Percentiles rank a stretch among this genome's conserved stretches.
These are phyloP conservation scores for Eimeria acervulina DNA, from an alignment of 169 alveolate species.

Conservation along the genomic window DNA sequence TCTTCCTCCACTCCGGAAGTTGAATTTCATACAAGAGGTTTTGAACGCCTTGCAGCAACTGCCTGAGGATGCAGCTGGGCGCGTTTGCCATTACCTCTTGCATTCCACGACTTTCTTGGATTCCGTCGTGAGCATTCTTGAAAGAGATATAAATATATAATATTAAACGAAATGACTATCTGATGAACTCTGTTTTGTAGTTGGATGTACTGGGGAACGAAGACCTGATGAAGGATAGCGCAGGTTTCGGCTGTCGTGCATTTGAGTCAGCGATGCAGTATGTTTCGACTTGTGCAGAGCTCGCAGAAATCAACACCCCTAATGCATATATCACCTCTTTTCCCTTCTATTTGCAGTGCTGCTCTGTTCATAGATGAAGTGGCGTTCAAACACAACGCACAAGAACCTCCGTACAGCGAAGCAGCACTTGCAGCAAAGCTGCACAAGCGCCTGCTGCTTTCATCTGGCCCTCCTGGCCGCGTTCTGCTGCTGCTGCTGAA, in stretches of 20 bases:
- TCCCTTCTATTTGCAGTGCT: neutral
- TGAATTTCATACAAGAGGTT: neutral
- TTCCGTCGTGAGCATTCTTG: conserved; percentile 11
- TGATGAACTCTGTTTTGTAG: neutral
- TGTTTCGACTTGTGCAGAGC: no score
- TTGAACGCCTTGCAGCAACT: neutral
- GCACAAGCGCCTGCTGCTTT: conserved; percentile 1
- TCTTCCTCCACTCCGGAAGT: neutral
- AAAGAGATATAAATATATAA: neutral
- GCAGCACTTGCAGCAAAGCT: neutral
- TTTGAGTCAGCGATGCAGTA: no score
- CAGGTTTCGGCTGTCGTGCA: no score
- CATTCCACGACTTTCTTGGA: conserved; percentile 12
- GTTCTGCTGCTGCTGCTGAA: conserved; percentile 24
- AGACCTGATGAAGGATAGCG: neutral
- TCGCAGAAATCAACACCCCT: no score
- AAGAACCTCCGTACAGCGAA: neutral
- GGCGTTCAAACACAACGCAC: neutral
- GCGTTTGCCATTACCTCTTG: neutral
- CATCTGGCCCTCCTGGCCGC: neutral
- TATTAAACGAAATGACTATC: neutral
- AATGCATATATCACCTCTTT: no score
- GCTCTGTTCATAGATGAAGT: conserved; percentile 21
- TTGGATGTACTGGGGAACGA: conserved; percentile 2
- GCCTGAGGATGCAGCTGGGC: neutral